These are phyloP conservation scores for Amanita fuliginea DNA, from an alignment of 768 basidiomycete genomes.

Conservation along the genomic window DNA sequence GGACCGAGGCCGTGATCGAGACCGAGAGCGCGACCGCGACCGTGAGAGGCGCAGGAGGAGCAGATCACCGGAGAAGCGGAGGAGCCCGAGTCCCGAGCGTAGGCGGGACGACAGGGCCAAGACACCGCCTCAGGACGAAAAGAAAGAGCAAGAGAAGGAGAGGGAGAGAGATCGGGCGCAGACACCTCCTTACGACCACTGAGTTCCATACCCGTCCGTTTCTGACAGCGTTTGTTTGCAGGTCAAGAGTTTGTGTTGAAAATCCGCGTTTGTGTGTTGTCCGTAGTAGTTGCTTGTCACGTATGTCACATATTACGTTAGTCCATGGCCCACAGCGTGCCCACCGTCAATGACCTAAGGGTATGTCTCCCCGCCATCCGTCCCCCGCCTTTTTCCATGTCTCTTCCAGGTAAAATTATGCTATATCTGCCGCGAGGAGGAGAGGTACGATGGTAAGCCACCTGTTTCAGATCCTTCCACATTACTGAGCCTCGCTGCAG, in stretches of 20 bases:
- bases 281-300: background rate
- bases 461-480: background rate
- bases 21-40: constrained; percentile 18
- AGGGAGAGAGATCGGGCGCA: constrained; percentile 37
- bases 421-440: constrained; percentile 75
- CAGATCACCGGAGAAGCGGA: constrained; percentile 15
- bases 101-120: constrained; percentile 13
- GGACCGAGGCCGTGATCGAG: constrained; percentile 18
- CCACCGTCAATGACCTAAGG: constrained; percentile 19
- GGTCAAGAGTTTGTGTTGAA: background rate
- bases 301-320: background rate
- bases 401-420: constrained; percentile 53
- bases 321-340: constrained; percentile 9
- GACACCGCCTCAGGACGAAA: constrained; percentile 8
- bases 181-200: constrained; percentile 52
- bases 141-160: constrained; percentile 26
- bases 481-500: constrained; percentile 15
- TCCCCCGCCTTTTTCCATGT: background rate
- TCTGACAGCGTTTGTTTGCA: constrained; percentile 3
- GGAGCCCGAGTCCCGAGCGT: constrained; percentile 13
- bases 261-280: background rate
- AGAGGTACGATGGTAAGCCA: constrained; percentile 31
- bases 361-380: constrained; percentile 10
- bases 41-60: constrained; percentile 15
- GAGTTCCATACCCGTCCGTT: constrained; percentile 11